Base-by-base conservation (phyloP, 2,329 filamentous ascomycete genomes). In the Colletotrichum sp. region DNA sequence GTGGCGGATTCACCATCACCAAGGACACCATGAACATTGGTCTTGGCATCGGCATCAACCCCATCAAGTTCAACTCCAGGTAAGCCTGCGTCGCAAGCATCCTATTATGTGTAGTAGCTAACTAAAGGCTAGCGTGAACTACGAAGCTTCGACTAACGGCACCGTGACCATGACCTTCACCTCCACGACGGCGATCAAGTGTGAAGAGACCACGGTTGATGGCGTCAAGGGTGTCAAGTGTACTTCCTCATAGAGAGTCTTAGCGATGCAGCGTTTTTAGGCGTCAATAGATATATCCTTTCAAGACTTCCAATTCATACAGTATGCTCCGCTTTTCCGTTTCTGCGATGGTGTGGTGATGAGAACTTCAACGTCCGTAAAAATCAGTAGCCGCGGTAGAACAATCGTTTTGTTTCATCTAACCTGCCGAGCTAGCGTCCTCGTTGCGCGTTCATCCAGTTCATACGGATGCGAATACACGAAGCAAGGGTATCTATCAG, bases 151-250 rank as follows among this genome's bases (percentile, higher is more conserved):
- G 9, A 76, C 70, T 0, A 73, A 76, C 34, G 74, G 74, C 7
- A 74, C 24, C 7, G 70, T 68, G 3, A 76, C 59, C 32, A 9
- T 76, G n/a, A 18, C 60, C 7, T 76, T 76, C 28, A 69, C 74
- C 12, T 65, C 74, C 26, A 76, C 70, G 6, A 65, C 44, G 18
- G 18, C 59, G 16, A 52, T 76, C 57, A 76, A 57, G 65, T 76
- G 74, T n/a, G 59, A 76, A 59, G 64, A 76, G 49, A 69, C 70
- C 32, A 74, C 71, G 3, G 74, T 74, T 15, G 21, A 76, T 30
- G 74, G 74, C 10, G 32, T 76, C 21, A 74, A 69, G 65, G 74
- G 74, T 32, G 71, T 74, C 49, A 63, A 60, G 70, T 76, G 74
- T 39, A 76, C 70, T 26, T 69, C 71, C 7, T 69, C 39, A 6